These are phyloP conservation scores for Cephalotrichum gorgonifer DNA, from an alignment of 2,329 filamentous ascomycete genomes.

Conservation along the genomic window DNA sequence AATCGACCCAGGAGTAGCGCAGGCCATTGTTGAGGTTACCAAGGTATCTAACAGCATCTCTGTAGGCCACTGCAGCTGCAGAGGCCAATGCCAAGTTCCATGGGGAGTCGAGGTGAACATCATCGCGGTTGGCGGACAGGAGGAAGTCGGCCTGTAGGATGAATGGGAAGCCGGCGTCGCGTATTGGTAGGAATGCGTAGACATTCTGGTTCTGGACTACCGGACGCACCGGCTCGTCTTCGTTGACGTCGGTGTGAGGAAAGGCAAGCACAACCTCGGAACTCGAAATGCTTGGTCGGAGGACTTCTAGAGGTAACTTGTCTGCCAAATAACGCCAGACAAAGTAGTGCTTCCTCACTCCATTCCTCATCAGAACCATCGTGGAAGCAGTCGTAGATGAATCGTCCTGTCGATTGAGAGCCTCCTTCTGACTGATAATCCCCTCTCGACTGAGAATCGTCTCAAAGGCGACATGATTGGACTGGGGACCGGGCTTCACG, in stretches of 20 bases:
- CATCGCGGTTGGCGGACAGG: constrained; percentile 13
- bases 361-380: constrained; percentile 5
- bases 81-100: constrained; percentile 12
- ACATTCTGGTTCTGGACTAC: constrained; percentile 8
- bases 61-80: neutral
- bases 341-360: constrained; percentile 6
- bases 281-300: constrained; percentile 5
- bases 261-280: constrained; percentile 13
- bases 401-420: neutral
- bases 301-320: constrained; percentile 5
- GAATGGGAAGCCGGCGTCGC: constrained; percentile 15
- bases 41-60: constrained; percentile 3
- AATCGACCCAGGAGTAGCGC: constrained; percentile 8
- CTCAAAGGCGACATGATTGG: neutral
- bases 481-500: constrained; percentile 1
- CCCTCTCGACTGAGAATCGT: neutral
- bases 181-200: constrained; percentile 16
- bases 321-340: constrained; percentile 7
- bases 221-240: neutral
- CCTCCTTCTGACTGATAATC: too few species aligned
- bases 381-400: neutral
- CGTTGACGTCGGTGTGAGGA: constrained; percentile 3
- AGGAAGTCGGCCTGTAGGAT: constrained; percentile 17
- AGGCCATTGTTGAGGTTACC: constrained; percentile 4
- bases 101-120: constrained; percentile 9